Percentiles rank a stretch among this genome's conserved stretches.
phyloP scores from a whole-genome alignment of 495 filamentous ascomycete genomes.

The Penicillium diatomitis region DNA sequence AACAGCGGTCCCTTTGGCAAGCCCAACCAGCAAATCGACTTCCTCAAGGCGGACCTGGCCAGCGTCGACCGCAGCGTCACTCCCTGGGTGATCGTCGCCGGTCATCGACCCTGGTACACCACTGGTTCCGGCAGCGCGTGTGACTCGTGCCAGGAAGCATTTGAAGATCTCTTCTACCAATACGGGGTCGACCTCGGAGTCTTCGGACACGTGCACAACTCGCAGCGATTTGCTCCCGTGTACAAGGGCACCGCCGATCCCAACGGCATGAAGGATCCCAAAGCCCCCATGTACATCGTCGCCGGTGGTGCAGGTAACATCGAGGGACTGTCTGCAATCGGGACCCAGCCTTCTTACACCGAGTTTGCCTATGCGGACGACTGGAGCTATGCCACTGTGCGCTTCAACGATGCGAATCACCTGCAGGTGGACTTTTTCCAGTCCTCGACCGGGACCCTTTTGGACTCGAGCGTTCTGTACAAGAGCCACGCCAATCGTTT shows the following conservation, averaged over 20 bases:
- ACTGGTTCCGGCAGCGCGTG: conserved; percentile 32
- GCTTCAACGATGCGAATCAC: conserved; percentile 23
- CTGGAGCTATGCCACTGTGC: conserved; percentile 40
- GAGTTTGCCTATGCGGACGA: conserved; percentile 48
- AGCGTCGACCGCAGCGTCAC: conserved; percentile 41
- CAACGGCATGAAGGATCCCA: conserved; percentile 42
- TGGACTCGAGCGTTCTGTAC: conserved; percentile 44
- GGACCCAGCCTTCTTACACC: conserved; percentile 33
- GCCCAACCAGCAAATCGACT: conserved; percentile 23
- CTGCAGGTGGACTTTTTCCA: conserved; percentile 36
- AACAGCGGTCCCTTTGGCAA: conserved; percentile 45
- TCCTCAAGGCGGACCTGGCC: conserved; percentile 40
- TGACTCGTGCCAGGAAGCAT: conserved; percentile 44
- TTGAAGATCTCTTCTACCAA: conserved; percentile 48
- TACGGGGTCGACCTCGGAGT: conserved; percentile 55
- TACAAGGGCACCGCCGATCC: conserved; percentile 34
- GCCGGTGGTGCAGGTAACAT: conserved; percentile 41
- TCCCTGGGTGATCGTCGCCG: conserved; percentile 50
- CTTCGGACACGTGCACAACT: conserved; percentile 54
- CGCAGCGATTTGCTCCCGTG: conserved; percentile 38
- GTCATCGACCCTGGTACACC: conserved; percentile 54
- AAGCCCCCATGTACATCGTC: conserved; percentile 48
- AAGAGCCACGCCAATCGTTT: conserved; percentile 43
- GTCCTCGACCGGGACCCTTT: conserved; percentile 38
- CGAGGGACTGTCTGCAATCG: conserved; percentile 32